Conservation (phyloP, 2,329 filamentous ascomycete genomes). For the Fusarium albidum region DNA sequence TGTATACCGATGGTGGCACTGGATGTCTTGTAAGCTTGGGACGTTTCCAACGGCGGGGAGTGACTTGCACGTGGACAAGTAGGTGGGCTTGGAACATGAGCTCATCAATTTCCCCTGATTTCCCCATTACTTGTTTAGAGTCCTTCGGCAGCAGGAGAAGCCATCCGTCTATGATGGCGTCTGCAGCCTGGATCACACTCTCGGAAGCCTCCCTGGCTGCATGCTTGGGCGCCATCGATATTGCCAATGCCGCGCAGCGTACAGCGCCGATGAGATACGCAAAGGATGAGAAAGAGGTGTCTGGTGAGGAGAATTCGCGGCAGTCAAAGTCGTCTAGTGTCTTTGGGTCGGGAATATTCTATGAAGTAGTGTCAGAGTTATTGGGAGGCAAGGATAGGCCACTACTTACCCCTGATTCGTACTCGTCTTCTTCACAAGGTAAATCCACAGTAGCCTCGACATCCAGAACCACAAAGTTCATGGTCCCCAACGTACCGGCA, state of each 20-base stretch:
- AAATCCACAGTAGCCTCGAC: slow-evolving; percentile 64
- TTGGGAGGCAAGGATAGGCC: fast-evolving
- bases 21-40: not conserved
- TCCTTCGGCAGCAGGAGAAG: slow-evolving; percentile 11
- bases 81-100: slow-evolving; percentile 31
- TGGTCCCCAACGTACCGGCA: slow-evolving; percentile 41
- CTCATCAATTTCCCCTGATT: slow-evolving; percentile 22
- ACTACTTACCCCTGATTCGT: slow-evolving; percentile 49
- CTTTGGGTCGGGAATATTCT: slow-evolving; percentile 18
- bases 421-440: slow-evolving; percentile 71
- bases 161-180: slow-evolving; percentile 27
- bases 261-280: slow-evolving; percentile 28
- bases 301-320: slow-evolving; percentile 18
- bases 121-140: slow-evolving; percentile 7
- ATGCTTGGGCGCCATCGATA: slow-evolving; percentile 11
- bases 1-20: slow-evolving; percentile 30
- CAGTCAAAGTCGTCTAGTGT: slow-evolving; percentile 23
- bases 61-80: slow-evolving; percentile 27
- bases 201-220: slow-evolving; percentile 17
- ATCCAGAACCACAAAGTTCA: slow-evolving; percentile 42
- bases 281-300: slow-evolving; percentile 22
- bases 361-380: not conserved
- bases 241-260: slow-evolving; percentile 11
- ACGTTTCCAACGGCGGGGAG: not conserved
- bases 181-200: slow-evolving; percentile 21